Evolutionary conservation across 169 alveolate species (phyloP).

Genomic region (Miamiensis avidus): DNA sequence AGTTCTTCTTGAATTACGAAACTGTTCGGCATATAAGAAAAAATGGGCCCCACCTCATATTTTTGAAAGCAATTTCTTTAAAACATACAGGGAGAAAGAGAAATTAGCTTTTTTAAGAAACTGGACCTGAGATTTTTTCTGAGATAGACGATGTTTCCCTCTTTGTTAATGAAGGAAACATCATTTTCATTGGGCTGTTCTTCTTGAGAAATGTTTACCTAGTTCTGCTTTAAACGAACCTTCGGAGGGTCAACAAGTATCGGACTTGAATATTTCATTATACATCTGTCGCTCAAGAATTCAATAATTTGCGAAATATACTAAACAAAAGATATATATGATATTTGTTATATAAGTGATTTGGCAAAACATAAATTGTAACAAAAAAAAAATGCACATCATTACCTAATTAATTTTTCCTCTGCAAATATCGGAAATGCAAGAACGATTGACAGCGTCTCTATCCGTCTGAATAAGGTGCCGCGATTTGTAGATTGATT

Average conservation of each 20-base stretch:
- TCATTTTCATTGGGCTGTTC: neutral
- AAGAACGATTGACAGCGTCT: neutral
- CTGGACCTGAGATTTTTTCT: conserved; percentile 1
- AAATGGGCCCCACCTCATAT: no score
- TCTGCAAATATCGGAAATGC: neutral
- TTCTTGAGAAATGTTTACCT: neutral
- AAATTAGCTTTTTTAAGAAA: conserved; percentile 15
- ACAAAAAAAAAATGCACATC: no score
- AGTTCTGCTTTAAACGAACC: neutral
- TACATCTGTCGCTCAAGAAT: neutral
- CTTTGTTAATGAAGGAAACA: neutral
- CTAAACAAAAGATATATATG: neutral
- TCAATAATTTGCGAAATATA: neutral
- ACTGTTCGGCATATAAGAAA: no score
- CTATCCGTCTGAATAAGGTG: neutral
- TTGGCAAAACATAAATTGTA: no score
- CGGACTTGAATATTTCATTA: conserved; percentile 1
- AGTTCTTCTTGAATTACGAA: no score
- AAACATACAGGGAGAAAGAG: no score
- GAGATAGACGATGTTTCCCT: conserved; percentile 1
- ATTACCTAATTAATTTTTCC: neutral
- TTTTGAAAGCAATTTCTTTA: no score
- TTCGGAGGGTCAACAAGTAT: conserved; percentile 1
- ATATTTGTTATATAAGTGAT: no score
- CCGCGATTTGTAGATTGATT: conserved; percentile 9